Conservation (phyloP, 2,329 filamentous ascomycete species). For the Neonectria punicea region DNA sequence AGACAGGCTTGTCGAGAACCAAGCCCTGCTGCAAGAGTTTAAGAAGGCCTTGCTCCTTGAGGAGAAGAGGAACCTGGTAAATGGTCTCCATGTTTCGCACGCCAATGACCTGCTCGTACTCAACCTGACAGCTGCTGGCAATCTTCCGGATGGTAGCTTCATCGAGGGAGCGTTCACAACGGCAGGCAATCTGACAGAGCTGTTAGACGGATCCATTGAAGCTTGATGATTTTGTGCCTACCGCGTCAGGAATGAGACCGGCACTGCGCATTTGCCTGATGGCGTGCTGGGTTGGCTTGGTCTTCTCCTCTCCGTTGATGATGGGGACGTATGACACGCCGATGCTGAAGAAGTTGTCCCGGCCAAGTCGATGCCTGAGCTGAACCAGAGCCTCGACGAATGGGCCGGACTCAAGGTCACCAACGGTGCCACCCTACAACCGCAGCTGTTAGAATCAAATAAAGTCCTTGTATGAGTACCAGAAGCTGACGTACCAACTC, state of each 20-base stretch:
- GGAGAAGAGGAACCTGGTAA: slow-evolving; percentile 94
- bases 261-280: slow-evolving; percentile 86
- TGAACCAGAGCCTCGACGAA: slow-evolving; percentile 90
- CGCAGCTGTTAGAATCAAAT: neutral
- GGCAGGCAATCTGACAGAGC: slow-evolving; percentile 80
- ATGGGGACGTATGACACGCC: slow-evolving; percentile 90
- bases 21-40: slow-evolving; percentile 73
- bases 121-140: slow-evolving; percentile 88
- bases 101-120: slow-evolving; percentile 85
- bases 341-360: slow-evolving; percentile 87
- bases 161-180: slow-evolving; percentile 82
- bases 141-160: slow-evolving; percentile 84
- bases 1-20: slow-evolving; percentile 67
- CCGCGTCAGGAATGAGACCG: slow-evolving; percentile 77
- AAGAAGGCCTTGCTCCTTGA: slow-evolving; percentile 83
- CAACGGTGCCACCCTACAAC: slow-evolving; percentile 68
- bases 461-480: neutral
- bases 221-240: slow-evolving; percentile 47
- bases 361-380: slow-evolving; percentile 76
- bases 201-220: slow-evolving; percentile 10
- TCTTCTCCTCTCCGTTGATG: slow-evolving; percentile 80
- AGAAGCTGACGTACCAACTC: slow-evolving; percentile 47
- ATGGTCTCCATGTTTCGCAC: slow-evolving; percentile 90
- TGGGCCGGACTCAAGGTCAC: slow-evolving; percentile 87
- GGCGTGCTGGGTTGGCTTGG: slow-evolving; percentile 94